A percentile compares a stretch with the other conserved stretches of the same genome.
These are phyloP conservation scores for Fusarium lyarnte DNA, from an alignment of 2,329 filamentous ascomycete genomes.

Conservation along the genomic window DNA sequence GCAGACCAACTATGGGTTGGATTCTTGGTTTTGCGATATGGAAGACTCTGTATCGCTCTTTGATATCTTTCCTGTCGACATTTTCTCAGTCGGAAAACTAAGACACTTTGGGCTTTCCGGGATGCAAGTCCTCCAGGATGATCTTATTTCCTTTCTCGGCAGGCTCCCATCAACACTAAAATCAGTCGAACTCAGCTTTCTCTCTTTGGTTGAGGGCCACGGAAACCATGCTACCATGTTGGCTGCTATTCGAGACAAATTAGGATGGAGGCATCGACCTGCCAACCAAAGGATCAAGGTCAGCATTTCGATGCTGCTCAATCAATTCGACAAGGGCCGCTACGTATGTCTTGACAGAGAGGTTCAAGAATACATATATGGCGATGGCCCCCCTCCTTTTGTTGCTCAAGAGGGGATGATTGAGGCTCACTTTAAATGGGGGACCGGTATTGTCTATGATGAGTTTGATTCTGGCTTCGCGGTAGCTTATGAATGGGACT, in stretches of 20 bases:
- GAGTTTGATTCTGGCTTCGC: not conserved
- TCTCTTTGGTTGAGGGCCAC: not conserved
- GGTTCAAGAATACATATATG: conserved; percentile 10
- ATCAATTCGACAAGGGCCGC: not conserved
- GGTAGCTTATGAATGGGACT: not conserved
- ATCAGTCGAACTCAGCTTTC: conserved; percentile 7
- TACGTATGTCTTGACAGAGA: not conserved
- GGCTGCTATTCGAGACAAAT: conserved; percentile 2
- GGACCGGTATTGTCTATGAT: not conserved
- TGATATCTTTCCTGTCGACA: not conserved
- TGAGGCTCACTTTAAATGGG: rapidly evolving
- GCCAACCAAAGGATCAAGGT: not conserved
- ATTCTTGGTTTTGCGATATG: not conserved
- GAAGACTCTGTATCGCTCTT: not conserved
- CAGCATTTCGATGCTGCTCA: not conserved
- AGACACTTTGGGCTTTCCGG: conserved; percentile 7
- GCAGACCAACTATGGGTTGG: not conserved
- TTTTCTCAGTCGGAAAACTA: not conserved
- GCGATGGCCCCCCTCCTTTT: not conserved
- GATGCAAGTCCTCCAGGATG: not conserved
- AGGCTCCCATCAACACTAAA: not conserved
- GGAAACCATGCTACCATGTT: not conserved
- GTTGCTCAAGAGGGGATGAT: not conserved
- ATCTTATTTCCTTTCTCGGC: not conserved
- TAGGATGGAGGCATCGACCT: not conserved